phyloP scores from a whole-genome alignment of 164 flowering plant genomes.

The Umbellularia californica region DNA sequence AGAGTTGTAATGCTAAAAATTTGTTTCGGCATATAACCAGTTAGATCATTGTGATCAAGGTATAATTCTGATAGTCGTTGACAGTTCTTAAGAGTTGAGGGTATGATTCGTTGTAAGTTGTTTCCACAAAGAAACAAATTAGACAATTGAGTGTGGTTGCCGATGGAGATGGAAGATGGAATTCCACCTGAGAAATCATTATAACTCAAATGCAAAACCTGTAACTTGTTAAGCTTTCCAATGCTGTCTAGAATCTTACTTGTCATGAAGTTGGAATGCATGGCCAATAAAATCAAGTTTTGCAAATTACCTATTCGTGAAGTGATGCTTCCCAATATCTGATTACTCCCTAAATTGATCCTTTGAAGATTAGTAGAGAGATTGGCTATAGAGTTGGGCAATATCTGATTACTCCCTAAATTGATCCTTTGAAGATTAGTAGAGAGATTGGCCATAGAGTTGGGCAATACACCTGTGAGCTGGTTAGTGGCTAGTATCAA shows the following conservation, averaged over 20 bases:
- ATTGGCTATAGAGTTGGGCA: too few relatives aligned
- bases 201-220: neutral
- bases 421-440: neutral
- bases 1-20: neutral
- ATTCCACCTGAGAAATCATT: slow-evolving; percentile 5
- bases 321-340: slow-evolving; percentile 1
- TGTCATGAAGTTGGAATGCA: neutral
- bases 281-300: neutral
- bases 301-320: slow-evolving; percentile 1
- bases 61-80: neutral
- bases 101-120: neutral
- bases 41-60: neutral
- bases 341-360: too few relatives aligned
- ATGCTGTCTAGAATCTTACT: neutral
- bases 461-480: neutral
- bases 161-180: neutral
- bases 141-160: neutral
- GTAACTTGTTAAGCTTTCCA: neutral
- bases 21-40: neutral
- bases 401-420: neutral
- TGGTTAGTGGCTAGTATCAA: neutral
- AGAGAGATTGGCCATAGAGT: slow-evolving; percentile 3
- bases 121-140: too few relatives aligned
- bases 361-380: too few relatives aligned
- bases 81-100: neutral